Conservation (phyloP, 2,329 filamentous ascomycete genomes). For the Xylariomycetidae sp. region DNA sequence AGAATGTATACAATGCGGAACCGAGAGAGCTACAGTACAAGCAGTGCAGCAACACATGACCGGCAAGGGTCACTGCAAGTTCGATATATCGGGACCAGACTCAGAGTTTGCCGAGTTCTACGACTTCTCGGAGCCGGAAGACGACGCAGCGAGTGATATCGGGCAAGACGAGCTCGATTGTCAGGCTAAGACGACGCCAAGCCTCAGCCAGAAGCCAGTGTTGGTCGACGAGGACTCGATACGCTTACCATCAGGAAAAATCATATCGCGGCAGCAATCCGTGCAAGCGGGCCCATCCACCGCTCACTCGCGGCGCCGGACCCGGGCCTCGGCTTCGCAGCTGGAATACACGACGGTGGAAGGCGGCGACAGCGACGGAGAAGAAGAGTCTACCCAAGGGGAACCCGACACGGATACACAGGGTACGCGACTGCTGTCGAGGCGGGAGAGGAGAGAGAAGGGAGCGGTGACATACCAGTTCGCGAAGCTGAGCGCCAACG, state of each 20-base stretch:
- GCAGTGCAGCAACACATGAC: conserved; percentile 40
- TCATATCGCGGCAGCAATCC: conserved; percentile 17
- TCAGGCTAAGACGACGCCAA: conserved; percentile 1
- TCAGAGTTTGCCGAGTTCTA: conserved; percentile 24
- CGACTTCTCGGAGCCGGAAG: conserved; percentile 14
- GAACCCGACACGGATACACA: conserved; percentile 3
- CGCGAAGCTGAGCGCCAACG: conserved; percentile 16
- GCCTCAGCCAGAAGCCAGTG: conserved; percentile 7
- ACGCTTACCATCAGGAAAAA: conserved; percentile 20
- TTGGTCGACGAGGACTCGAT: conserved; percentile 16
- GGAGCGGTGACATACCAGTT: conserved; percentile 13
- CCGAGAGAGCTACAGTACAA: conserved; percentile 32
- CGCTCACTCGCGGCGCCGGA: conserved; percentile 10
- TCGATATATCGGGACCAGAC: conserved; percentile 16
- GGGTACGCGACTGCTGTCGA: conserved; percentile 12
- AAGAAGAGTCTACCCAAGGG: conserved; percentile 8
- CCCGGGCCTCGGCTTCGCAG: conserved; percentile 8
- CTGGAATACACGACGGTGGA: conserved; percentile 8
- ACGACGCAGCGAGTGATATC: not conserved
- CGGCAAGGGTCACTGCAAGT: conserved; percentile 21
- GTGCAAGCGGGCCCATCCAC: conserved; percentile 7
- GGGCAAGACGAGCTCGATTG: not conserved
- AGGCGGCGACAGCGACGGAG: conserved; percentile 2
- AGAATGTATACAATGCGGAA: conserved; percentile 47
- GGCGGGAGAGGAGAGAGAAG: conserved; percentile 16